A percentile compares a stretch with the other conserved stretches of the same genome.
Conservation (phyloP, 169 alveolate genomes). For the Plasmodium berghei region DNA sequence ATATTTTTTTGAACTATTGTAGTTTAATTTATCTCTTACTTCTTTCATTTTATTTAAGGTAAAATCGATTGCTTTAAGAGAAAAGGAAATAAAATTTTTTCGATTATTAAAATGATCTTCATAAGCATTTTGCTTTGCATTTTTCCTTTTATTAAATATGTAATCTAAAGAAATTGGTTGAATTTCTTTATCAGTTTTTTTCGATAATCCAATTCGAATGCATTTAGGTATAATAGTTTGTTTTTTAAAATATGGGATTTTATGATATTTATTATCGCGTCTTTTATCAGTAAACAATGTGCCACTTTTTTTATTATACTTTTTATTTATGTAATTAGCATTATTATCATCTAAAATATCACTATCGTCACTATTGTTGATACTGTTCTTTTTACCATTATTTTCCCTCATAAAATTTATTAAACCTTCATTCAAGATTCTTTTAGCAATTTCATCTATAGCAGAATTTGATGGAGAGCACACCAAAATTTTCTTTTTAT, state of each 20-base stretch:
- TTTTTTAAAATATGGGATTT: slow-evolving; percentile 8
- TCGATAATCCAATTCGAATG: slow-evolving; percentile 65
- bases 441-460: slow-evolving; percentile 97
- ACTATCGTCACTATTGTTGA: background rate
- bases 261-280: background rate
- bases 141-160: slow-evolving; percentile 65
- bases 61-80: slow-evolving; percentile 48
- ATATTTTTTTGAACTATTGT: slow-evolving; percentile 37
- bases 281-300: background rate
- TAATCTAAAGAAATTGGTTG: slow-evolving; percentile 73
- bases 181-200: slow-evolving; percentile 71
- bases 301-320: slow-evolving; percentile 1
- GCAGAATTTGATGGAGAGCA: slow-evolving; percentile 99
- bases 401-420: slow-evolving; percentile 29
- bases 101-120: slow-evolving; percentile 47
- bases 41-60: slow-evolving; percentile 37
- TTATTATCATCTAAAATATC: background rate
- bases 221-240: slow-evolving; percentile 67
- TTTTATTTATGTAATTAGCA: background rate
- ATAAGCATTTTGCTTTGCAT: slow-evolving; percentile 32
- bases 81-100: slow-evolving; percentile 12
- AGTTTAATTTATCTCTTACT: slow-evolving; percentile 24
- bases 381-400: background rate
- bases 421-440: slow-evolving; percentile 79
- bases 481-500: slow-evolving; percentile 88